A percentile compares a stretch with the other conserved stretches of the same genome.
Conservation (phyloP, 2,329 filamentous ascomycete genomes). For the Furcasterigmium sp. region DNA sequence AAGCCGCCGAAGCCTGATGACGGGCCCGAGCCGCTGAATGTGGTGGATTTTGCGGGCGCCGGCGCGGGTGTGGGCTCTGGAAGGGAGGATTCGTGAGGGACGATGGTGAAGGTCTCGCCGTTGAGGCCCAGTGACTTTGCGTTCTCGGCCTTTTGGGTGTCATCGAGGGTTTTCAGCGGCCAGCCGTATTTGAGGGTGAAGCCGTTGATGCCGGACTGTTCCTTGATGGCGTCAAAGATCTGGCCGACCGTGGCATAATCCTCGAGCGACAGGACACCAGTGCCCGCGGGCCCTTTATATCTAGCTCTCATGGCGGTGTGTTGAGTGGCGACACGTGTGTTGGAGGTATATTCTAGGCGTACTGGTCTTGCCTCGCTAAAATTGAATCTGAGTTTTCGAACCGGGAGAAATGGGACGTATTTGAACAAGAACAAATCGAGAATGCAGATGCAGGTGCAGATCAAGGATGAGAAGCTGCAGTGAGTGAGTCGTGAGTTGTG, state of each 20-base stretch:
- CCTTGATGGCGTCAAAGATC: conserved; percentile 54
- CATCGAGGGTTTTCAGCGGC: conserved; percentile 65
- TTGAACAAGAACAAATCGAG: too few species aligned
- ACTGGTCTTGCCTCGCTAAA: too few species aligned
- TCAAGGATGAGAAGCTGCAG: too few species aligned
- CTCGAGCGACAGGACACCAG: conserved; percentile 62
- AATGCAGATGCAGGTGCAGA: too few species aligned
- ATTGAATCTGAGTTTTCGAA: too few species aligned
- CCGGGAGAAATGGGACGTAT: too few species aligned
- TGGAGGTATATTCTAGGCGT: too few species aligned
- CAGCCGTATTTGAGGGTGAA: conserved; percentile 83
- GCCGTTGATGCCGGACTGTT: conserved; percentile 57
- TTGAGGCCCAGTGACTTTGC: conserved; percentile 43
- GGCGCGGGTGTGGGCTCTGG: conserved; percentile 7
- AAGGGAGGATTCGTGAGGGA: conserved; percentile 28
- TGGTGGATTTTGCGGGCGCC: not conserved
- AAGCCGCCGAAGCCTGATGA: not conserved
- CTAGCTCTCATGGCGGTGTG: conserved; percentile 66
- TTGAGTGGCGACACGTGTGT: too few species aligned
- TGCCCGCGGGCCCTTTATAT: conserved; percentile 69
- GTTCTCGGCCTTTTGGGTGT: conserved; percentile 44
- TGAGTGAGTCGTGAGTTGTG: too few species aligned
- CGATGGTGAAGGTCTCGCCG: conserved; percentile 46
- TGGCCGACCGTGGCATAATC: conserved; percentile 62
- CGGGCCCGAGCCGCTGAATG: conserved; percentile 1